Evolutionary conservation across 176 grass and related monocot species (phyloP), one percentile per base, ranked within the genome.

Genomic region (Avena eriantha): DNA sequence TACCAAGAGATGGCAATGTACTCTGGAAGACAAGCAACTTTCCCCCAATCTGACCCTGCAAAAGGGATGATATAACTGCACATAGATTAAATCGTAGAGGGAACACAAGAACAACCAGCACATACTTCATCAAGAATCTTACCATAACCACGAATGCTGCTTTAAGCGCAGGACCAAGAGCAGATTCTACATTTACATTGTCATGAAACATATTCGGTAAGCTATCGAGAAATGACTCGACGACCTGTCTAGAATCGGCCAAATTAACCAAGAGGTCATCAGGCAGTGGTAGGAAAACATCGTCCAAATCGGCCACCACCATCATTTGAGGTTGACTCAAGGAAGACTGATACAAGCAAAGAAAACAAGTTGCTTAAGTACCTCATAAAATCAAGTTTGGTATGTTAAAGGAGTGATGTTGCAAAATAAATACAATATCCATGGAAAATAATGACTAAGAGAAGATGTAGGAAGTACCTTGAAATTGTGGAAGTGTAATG

Each of bases 101-200:
- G 39, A 41, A 41, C 39, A 41, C 39, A 7, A 41, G 39, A 41
- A 41, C 39, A 8, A 41, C 39, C 39, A 41, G 7, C 39, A 41
- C 39, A 41, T 41, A 41, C 39, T 41, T 41, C 15, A 80, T 41
- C 41, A 83, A 43, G 73, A 79, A 65, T 80, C 90, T 84, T 91
- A 96, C 97, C 97, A 97, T 94, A 82, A 97, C 90, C 94, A 99
- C 94, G 82, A 94, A 93, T 90, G 97, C 92, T 87, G 94, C 90
- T 85, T 90, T 94, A 86, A 96, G 94, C 61, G 97, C 94, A 46
- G 97, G 89, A 76, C 97, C 94, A 86, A 94, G 79, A 86, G 97
- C 92, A 85, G 97, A 96, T 83, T 99, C 97, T 77, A 96, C 87
- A 93, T 97, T 99, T 63, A 86, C 76, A 56, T 94, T 96, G 88